These are phyloP conservation scores for Fallopia convolvulus DNA, from an alignment of 148 eudicot genomes.

Conservation along the genomic window DNA sequence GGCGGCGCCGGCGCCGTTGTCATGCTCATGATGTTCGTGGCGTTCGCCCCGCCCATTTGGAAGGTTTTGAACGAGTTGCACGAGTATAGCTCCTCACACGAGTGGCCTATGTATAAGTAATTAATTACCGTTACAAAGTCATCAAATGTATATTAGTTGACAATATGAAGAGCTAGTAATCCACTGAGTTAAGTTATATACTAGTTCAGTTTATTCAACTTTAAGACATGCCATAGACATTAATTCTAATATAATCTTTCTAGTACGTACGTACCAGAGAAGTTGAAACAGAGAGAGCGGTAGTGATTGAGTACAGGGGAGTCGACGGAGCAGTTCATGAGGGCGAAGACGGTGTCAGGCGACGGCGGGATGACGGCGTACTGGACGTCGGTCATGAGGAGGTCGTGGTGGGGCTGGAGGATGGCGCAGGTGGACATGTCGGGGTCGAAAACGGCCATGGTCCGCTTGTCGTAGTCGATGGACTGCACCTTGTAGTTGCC, in stretches of 20 bases:
- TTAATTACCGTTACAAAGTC: background rate
- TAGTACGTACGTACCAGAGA: constrained; percentile 18
- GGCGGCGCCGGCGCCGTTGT: constrained; percentile 40
- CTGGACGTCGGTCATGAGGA: constrained; percentile 55
- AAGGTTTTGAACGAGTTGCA: constrained; percentile 71
- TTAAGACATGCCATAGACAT: too few relatives aligned
- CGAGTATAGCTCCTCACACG: constrained; percentile 72
- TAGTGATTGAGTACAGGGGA: constrained; percentile 82
- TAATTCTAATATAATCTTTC: background rate
- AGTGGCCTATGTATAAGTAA: constrained; percentile 30
- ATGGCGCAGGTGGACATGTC: constrained; percentile 94
- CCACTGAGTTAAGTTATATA: too few relatives aligned
- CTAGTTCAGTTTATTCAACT: too few relatives aligned
- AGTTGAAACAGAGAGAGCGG: constrained; percentile 67
- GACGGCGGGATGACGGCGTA: constrained; percentile 70
- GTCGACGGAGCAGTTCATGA: constrained; percentile 77
- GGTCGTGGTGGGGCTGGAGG: constrained; percentile 82
- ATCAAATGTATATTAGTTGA: background rate
- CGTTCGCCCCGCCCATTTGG: constrained; percentile 22
- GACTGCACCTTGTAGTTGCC: constrained; percentile 82
- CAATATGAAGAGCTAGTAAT: too few relatives aligned
- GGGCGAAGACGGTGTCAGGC: constrained; percentile 71
- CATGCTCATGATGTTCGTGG: background rate
- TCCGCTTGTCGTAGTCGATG: constrained; percentile 57
- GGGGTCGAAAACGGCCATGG: constrained; percentile 61